Evolutionary conservation across 78 protist species (phyloP), one percentile per base, ranked within the genome.

Genomic region (Chrysochromulina parva): DNA sequence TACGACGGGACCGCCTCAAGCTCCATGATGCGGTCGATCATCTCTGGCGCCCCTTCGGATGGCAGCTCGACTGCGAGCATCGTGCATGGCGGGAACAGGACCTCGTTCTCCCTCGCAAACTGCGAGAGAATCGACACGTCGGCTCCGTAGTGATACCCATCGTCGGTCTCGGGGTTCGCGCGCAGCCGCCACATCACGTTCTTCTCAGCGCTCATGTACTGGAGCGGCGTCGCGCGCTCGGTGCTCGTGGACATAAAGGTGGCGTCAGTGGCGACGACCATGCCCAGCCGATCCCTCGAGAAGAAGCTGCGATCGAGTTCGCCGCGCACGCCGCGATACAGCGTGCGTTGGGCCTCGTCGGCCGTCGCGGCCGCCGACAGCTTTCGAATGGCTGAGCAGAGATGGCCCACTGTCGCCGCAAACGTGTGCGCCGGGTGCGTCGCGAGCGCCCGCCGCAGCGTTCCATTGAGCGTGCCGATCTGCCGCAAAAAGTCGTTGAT

Each of bases 1-100:
- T 38, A 38, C 38, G 38, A 38, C 38, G 38, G 38, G 38, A 38
- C 38, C 38, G 38, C 38, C 38, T 38, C 38, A 38, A 38, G 38
- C 38, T 38, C 38, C 38, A 38, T 38, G 38, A 38, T 38, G 38
- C 38, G 38, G 38, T 38, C 38, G 38, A 38, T 38, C 38, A 38
- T 38, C 38, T 38, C 38, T 38, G 38, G 38, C 38, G 38, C 38
- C 38, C 38, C 38, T 38, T 38, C 38, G 38, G 38, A 38, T 38
- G 38, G 38, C 38, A 38, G 38, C 38, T 38, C 38, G 26, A 76
- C 85, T 5, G 19, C 47, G 17, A 82, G 66, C 69, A 82, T 26
- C 53, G 69, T 57, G 88, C 88, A 82, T 4, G 88, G 88, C 50
- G 88, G 88, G 69, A 82, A 82, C 38, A 82, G 88, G 52, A 82